Conservation (phyloP, 345 rosid species). For the Populus pruinosa region DNA sequence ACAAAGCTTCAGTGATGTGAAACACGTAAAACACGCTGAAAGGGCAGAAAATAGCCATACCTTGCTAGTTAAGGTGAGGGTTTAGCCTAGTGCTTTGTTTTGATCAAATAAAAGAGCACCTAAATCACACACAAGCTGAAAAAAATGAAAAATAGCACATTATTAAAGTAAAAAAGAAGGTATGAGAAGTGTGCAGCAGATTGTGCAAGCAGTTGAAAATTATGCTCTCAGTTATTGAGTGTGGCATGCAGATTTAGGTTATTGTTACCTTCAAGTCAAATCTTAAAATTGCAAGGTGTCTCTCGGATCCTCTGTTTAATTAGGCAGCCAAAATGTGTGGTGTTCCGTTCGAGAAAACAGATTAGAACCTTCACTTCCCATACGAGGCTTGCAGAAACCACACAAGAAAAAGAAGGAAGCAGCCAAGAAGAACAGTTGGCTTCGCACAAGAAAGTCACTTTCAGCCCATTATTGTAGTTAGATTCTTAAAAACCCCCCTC, state of each 20-base stretch:
- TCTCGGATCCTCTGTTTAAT: neutral
- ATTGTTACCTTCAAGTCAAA: neutral
- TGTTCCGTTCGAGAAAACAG: neutral
- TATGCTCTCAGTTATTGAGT: neutral
- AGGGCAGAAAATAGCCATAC: neutral
- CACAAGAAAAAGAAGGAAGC: neutral
- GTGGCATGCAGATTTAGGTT: neutral
- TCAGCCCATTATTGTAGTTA: neutral
- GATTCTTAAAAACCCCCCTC: neutral
- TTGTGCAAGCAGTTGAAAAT: neutral
- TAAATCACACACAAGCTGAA: neutral
- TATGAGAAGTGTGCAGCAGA: neutral
- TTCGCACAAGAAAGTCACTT: neutral
- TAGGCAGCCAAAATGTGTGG: neutral
- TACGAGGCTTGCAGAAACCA: neutral
- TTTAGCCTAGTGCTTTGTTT: neutral
- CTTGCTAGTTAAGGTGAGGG: neutral
- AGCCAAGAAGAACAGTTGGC: neutral
- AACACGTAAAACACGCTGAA: neutral
- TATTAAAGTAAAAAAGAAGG: neutral
- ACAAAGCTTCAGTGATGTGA: neutral
- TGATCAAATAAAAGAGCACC: neutral
- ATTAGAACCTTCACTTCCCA: neutral
- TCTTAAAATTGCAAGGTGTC: neutral
- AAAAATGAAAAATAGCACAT: neutral